Evolutionary conservation across 345 rosid genomes (phyloP), one percentile per base, ranked within the genome.

Genomic region (Linum lewisii): DNA sequence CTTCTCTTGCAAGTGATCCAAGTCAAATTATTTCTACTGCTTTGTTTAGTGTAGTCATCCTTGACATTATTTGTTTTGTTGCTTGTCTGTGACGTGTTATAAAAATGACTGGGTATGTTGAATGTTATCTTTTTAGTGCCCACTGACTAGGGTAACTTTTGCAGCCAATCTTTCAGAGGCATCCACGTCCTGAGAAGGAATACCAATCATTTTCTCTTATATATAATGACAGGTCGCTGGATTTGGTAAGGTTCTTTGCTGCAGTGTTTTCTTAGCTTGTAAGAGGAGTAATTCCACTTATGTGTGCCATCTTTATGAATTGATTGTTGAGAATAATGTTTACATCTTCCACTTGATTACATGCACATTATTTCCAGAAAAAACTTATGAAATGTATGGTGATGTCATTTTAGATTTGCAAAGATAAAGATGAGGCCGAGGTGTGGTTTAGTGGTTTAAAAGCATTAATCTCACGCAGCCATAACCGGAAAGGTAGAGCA

Each of bases 161-260:
- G 72, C 90, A 89, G 99, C 95, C 92, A 62, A 93, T 89, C 67
- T 93, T 93, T 75, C 97, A 89, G 76, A 81, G 99, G 76, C 79
- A 87, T 80, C 99, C 96, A 47, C 90, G 97, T 22, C 99, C 99
- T 9, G 99, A 93, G 82, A 93, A 93, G 84, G 99, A 93, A 73
- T 93, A 89, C 66, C 99, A 93, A 75, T 93, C 99, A 11, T 89
- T 93, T 80, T 93, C 99, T 54, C 92, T 93, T 59, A 93, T 87
- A 72, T 93, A 93, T 70, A 87, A 76, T 72, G 99, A 89, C 58
- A 85, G 99, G 51, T 89, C 99, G 29, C 69, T 93, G 65, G 99
- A 93, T 81, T 68, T 89, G 97, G 99, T 93, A 77, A 81, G 82
- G 24, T 21, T 52, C 53, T 24, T 58, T 32, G 32, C 29, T 47